These are phyloP conservation scores for Solanum piurae DNA, from an alignment of 257 asterid genomes.

Conservation along the genomic window DNA sequence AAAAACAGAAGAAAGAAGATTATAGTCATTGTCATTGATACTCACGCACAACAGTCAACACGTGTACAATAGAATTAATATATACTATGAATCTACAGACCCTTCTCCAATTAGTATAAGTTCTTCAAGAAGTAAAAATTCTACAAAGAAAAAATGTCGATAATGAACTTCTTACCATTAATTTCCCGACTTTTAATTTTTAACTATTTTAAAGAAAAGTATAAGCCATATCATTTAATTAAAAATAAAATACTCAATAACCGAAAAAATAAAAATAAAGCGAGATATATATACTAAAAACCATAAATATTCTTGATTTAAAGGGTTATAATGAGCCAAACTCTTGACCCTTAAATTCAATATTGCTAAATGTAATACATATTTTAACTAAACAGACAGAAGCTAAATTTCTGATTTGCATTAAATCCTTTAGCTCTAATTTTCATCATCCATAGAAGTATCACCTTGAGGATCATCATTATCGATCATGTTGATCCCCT, in stretches of 20 bases:
- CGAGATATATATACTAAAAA: neutral
- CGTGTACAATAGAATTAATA: neutral
- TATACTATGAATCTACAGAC: neutral
- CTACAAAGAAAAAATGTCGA: neutral
- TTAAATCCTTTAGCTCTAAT: neutral
- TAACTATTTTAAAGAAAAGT: neutral
- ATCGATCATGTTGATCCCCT: neutral
- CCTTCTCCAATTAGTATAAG: neutral
- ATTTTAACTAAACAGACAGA: no score
- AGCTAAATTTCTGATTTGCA: neutral
- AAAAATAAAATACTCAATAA: no score
- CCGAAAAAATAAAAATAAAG: neutral
- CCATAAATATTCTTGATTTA: neutral
- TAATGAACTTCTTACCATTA: neutral
- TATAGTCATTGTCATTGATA: no score
- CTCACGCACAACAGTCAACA: neutral
- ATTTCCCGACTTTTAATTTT: neutral
- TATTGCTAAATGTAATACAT: neutral
- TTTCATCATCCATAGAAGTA: neutral
- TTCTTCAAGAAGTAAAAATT: neutral
- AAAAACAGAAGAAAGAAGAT: neutral
- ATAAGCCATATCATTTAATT: neutral
- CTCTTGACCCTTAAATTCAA: neutral
- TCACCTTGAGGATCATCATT: neutral
- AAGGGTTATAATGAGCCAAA: neutral